These are phyloP conservation scores for Ceratobasidium theobromae DNA, from an alignment of 1,284 basidiomycete genomes.

Conservation along the genomic window DNA sequence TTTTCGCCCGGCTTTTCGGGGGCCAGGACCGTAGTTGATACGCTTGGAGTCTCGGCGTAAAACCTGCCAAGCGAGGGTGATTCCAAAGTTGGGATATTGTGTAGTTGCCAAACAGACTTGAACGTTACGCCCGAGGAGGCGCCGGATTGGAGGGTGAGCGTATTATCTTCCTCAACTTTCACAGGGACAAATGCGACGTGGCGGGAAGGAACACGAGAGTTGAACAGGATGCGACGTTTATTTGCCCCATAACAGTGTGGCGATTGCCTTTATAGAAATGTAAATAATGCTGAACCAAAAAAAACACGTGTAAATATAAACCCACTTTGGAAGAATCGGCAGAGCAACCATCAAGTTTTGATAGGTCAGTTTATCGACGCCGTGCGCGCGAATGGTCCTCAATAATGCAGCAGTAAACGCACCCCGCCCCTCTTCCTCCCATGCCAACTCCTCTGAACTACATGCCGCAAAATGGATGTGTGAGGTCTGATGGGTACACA, in stretches of 20 bases:
- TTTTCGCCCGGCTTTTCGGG: not conserved
- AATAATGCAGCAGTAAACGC: slow-evolving; percentile 59
- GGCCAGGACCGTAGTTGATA: not conserved
- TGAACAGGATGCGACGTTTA: slow-evolving; percentile 54
- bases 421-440: slow-evolving; percentile 45
- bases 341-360: slow-evolving; percentile 47
- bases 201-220: slow-evolving; percentile 55
- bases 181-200: slow-evolving; percentile 52
- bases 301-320: too few relatives aligned
- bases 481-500: slow-evolving; percentile 13
- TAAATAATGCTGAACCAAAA: too few relatives aligned
- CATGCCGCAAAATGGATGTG: slow-evolving; percentile 23
- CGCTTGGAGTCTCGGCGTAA: not conserved
- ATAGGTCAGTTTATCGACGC: slow-evolving; percentile 58
- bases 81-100: slow-evolving; percentile 60
- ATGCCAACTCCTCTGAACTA: slow-evolving; percentile 12
- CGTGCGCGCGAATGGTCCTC: slow-evolving; percentile 48
- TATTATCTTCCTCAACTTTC: slow-evolving; percentile 40
- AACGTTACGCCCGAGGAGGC: slow-evolving; percentile 60
- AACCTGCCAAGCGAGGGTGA: not conserved
- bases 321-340: slow-evolving; percentile 36
- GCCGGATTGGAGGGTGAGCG: slow-evolving; percentile 54
- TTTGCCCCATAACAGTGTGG: slow-evolving; percentile 55
- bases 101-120: slow-evolving; percentile 53
- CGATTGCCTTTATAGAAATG: too few relatives aligned